Percentiles rank a stretch among this genome's conserved stretches.
Conservation (phyloP, 1,139 yeast genomes). For the Scheffersomyces lignicola region DNA sequence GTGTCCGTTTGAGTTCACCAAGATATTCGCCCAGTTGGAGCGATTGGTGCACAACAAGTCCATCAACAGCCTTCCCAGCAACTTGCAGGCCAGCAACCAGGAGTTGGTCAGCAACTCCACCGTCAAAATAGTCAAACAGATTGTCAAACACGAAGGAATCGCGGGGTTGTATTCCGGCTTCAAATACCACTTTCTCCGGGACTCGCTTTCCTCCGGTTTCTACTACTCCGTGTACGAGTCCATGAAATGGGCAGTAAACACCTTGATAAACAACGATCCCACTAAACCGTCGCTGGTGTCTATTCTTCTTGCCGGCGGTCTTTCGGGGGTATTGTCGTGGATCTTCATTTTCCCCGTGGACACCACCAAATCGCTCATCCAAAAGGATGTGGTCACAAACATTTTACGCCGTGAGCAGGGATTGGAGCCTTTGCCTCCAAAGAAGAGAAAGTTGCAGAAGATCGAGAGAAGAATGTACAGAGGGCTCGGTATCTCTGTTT, state of each 20-base stretch:
- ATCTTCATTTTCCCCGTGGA: slow-evolving; percentile 74
- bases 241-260: slow-evolving; percentile 50
- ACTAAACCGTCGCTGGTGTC: slow-evolving; percentile 33
- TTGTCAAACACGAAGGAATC: slow-evolving; percentile 58
- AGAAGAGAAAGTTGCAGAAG: slow-evolving; percentile 29
- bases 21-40: slow-evolving; percentile 75
- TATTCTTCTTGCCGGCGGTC: slow-evolving; percentile 67
- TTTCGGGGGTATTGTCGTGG: slow-evolving; percentile 78
- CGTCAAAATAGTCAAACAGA: slow-evolving; percentile 45
- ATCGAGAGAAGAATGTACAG: slow-evolving; percentile 59
- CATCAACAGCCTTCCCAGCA: slow-evolving; percentile 15
- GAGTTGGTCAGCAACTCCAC: slow-evolving; percentile 22
- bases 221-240: slow-evolving; percentile 79
- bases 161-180: slow-evolving; percentile 73
- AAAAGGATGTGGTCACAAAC: slow-evolving; percentile 69
- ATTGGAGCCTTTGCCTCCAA: slow-evolving; percentile 31
- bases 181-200: slow-evolving; percentile 65
- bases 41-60: slow-evolving; percentile 39
- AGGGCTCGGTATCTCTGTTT: slow-evolving; percentile 73
- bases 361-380: slow-evolving; percentile 72
- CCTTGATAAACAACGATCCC: slow-evolving; percentile 31
- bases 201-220: slow-evolving; percentile 68
- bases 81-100: slow-evolving; percentile 13
- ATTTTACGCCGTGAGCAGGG: slow-evolving; percentile 56
- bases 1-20: slow-evolving; percentile 85